A percentile compares a stretch with the other conserved stretches of the same genome.
These are phyloP conservation scores for Orbilia quercus DNA, from an alignment of 2,329 filamentous ascomycete species.

Conservation along the genomic window DNA sequence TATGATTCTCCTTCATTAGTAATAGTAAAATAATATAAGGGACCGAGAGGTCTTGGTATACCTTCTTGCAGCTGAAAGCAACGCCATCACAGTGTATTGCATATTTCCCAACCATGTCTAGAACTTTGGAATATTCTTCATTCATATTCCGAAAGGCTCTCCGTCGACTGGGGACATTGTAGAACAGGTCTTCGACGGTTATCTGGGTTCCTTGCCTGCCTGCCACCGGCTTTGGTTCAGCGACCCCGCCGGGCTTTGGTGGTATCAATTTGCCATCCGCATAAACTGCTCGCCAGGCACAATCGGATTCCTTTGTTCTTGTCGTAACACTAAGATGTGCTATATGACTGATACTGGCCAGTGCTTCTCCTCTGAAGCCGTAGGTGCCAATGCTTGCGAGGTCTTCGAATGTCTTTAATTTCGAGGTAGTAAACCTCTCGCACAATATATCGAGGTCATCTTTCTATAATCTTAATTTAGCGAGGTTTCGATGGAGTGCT, in stretches of 20 bases:
- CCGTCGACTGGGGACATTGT: slow-evolving; percentile 89
- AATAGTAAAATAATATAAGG: not conserved
- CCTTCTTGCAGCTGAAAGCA: slow-evolving; percentile 93
- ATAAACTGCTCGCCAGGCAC: slow-evolving; percentile 91
- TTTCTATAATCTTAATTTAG: slow-evolving; percentile 69
- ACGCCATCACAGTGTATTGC: slow-evolving; percentile 92
- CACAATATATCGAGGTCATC: slow-evolving; percentile 92
- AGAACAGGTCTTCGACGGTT: slow-evolving; percentile 95
- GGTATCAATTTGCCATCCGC: slow-evolving; percentile 82
- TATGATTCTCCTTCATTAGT: slow-evolving; percentile 9
- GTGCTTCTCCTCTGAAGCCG: slow-evolving; percentile 94
- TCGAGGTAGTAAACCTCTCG: slow-evolving; percentile 96
- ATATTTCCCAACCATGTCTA: slow-evolving; percentile 93
- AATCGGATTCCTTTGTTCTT: slow-evolving; percentile 85
- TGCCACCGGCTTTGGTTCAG: slow-evolving; percentile 87
- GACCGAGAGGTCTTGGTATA: slow-evolving; percentile 9
- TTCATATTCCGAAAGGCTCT: slow-evolving; percentile 89
- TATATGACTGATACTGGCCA: slow-evolving; percentile 98
- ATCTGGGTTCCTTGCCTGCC: slow-evolving; percentile 93
- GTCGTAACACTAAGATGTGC: slow-evolving; percentile 95
- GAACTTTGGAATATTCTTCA: slow-evolving; percentile 97
- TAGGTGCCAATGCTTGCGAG: slow-evolving; percentile 90
- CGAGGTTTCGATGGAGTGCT: not conserved
- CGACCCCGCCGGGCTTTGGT: slow-evolving; percentile 84
- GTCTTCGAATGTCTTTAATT: slow-evolving; percentile 92